These are phyloP conservation scores for Adansonia digitata DNA, from an alignment of 345 rosid species.

Conservation along the genomic window DNA sequence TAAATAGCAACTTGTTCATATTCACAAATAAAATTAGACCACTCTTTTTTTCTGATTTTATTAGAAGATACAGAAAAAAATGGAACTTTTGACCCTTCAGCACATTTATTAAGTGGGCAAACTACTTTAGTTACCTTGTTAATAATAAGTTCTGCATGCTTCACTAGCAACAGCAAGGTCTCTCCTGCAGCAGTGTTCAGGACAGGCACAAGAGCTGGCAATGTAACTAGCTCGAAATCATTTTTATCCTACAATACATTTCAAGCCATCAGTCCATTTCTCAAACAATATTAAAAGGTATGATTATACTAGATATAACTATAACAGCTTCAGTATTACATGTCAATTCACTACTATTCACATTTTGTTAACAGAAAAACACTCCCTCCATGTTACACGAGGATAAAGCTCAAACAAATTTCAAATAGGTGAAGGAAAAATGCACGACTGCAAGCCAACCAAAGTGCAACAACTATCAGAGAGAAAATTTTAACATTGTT, in stretches of 20 bases:
- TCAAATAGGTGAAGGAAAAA: background rate
- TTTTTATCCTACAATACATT: slow-evolving; percentile 66
- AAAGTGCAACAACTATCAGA: background rate
- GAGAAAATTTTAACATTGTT: background rate
- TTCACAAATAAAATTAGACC: background rate
- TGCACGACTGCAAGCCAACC: background rate
- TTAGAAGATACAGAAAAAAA: background rate
- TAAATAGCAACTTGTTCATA: background rate
- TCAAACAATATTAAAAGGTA: background rate
- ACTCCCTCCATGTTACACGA: background rate
- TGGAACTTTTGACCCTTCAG: background rate
- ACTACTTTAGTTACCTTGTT: slow-evolving; percentile 57
- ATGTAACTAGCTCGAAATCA: slow-evolving; percentile 86
- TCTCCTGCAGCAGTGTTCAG: slow-evolving; percentile 88
- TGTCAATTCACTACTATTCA: background rate
- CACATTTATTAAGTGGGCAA: background rate
- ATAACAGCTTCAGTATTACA: background rate
- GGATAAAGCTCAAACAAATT: background rate
- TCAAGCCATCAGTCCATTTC: slow-evolving; percentile 12
- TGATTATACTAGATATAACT: background rate
- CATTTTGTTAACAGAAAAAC: background rate
- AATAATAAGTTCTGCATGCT: slow-evolving; percentile 82
- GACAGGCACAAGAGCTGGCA: slow-evolving; percentile 94
- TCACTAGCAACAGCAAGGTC: slow-evolving; percentile 80
- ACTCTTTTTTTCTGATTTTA: background rate